Base-by-base conservation (phyloP, 2,329 filamentous ascomycete species). In the Aspergillus sp. region DNA sequence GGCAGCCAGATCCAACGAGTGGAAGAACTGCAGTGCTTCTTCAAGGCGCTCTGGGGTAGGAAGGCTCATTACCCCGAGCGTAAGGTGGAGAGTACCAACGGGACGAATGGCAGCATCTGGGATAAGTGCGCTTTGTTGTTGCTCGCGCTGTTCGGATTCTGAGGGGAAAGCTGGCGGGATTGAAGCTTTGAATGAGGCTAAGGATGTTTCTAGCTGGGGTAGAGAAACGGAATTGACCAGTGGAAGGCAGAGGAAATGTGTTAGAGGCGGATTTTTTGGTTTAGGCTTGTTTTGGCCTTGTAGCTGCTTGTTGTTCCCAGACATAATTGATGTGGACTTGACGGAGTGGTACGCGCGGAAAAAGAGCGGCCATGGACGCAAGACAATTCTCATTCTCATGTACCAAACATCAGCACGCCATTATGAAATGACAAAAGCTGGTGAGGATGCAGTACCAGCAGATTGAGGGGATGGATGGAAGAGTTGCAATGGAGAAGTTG, bases 21-120 rank as follows among this genome's bases (percentile, higher is more conserved):
- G 58, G 0, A 86, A 70, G 14, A 81, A 72, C 1, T 65, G 44
- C 23, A 79, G 63, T 0, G 83, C 85, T 31, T 75, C 72, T 0
- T 79, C 66, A 2, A 88, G 61, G 1, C 75, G 72, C 46, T 82
- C 79, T 3, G 79, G 73, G 2, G 77, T 79, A 3, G 79, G 74
- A 9, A 96, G 82, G 62, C 84, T 88, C 89, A 97, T 93, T 1
- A 96, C 90, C 0, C 92, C 93, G 0, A 97, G 80, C 0, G 93
- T 97, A 3, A 96, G 78, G 74, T 98, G 93, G 48, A 97, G 75
- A 1, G 91, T 92, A 0, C 90, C 90, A 0, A 90, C 75, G 0
- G 91, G 91, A 27, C 92, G 81, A 51, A 96, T 77, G 2, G 91
- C 91, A 55, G 82, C 82, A 33, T 79, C 71, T 0, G 90, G 89